A percentile compares a stretch with the other conserved stretches of the same genome.
These are phyloP conservation scores for Penicillium psychrosexuale DNA, from an alignment of 2,329 filamentous ascomycete genomes.

Conservation along the genomic window DNA sequence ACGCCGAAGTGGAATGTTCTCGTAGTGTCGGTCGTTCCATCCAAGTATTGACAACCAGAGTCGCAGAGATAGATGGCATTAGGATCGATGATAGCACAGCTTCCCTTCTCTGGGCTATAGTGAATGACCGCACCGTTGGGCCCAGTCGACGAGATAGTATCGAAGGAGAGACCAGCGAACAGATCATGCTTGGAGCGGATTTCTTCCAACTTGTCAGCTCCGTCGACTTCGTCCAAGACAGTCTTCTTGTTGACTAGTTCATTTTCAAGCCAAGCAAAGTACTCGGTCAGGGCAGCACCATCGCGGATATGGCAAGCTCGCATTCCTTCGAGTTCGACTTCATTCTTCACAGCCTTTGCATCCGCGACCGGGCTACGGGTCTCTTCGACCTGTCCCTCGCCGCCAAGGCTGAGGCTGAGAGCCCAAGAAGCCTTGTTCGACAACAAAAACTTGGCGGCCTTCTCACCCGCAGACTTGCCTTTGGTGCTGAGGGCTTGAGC, in stretches of 20 bases:
- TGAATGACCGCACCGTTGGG: conserved; percentile 93
- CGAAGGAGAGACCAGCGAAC: conserved; percentile 88
- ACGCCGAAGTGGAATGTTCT: conserved; percentile 87
- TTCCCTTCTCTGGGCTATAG: conserved; percentile 82
- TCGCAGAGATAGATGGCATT: conserved; percentile 89
- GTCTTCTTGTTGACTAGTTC: conserved; percentile 72
- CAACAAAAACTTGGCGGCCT: conserved; percentile 67
- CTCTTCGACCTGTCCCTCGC: conserved; percentile 80
- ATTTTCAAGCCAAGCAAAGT: conserved; percentile 95
- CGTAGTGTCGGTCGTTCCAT: conserved; percentile 95
- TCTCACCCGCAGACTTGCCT: conserved; percentile 39
- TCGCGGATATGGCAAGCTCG: conserved; percentile 89
- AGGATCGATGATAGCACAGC: conserved; percentile 79
- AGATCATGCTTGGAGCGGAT: conserved; percentile 59
- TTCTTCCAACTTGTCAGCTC: conserved; percentile 82
- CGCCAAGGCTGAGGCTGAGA: conserved; percentile 78
- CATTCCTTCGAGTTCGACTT: conserved; percentile 87
- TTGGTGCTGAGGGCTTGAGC: conserved; percentile 61
- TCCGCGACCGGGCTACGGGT: conserved; percentile 82
- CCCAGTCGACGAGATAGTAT: conserved; percentile 93
- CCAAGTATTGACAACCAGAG: conserved; percentile 91
- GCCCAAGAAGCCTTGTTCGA: conserved; percentile 94
- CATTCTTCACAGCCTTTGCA: conserved; percentile 92
- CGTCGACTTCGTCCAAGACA: conserved; percentile 80
- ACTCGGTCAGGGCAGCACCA: conserved; percentile 84